Conservation (phyloP, 345 rosid genomes). For the Citrus unshiu region DNA sequence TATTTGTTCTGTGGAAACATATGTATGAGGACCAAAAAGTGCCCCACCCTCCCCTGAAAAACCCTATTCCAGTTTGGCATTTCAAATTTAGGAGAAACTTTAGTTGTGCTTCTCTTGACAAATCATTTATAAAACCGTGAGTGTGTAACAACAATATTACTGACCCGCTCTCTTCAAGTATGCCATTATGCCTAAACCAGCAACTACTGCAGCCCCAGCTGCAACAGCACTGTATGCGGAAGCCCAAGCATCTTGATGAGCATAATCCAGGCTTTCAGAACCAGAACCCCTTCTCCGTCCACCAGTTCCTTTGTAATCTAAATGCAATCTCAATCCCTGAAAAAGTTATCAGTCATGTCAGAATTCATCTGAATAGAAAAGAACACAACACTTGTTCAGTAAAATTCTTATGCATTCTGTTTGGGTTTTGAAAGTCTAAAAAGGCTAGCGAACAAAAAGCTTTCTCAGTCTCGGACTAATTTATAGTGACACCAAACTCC, state of each 20-base stretch:
- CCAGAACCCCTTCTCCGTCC: slow-evolving; percentile 34
- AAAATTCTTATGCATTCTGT: neutral
- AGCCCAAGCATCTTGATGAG: slow-evolving; percentile 77
- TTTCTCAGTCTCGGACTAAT: neutral
- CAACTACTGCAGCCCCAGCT: slow-evolving; percentile 88
- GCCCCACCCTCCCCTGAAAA: neutral
- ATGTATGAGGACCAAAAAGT: neutral
- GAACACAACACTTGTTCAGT: neutral
- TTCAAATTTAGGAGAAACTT: slow-evolving; percentile 8
- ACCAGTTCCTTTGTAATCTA: slow-evolving; percentile 60
- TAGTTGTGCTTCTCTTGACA: neutral
- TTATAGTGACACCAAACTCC: neutral
- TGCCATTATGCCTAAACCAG: slow-evolving; percentile 87
- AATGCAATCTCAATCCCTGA: slow-evolving; percentile 88
- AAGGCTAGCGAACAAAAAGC: neutral
- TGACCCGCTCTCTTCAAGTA: slow-evolving; percentile 62
- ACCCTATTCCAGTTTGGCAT: neutral
- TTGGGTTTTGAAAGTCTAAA: neutral
- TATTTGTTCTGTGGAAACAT: neutral
- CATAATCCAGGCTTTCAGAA: slow-evolving; percentile 55
- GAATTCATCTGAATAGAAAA: neutral
- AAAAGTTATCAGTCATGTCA: slow-evolving; percentile 13
- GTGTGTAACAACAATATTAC: slow-evolving; percentile 13
- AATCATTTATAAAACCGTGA: neutral
- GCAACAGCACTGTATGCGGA: slow-evolving; percentile 84